A percentile compares a stretch with the other conserved stretches of the same genome.
phyloP scores from a whole-genome alignment of 108 stramenopile species.

The Pseudonitzschia multistriata region DNA sequence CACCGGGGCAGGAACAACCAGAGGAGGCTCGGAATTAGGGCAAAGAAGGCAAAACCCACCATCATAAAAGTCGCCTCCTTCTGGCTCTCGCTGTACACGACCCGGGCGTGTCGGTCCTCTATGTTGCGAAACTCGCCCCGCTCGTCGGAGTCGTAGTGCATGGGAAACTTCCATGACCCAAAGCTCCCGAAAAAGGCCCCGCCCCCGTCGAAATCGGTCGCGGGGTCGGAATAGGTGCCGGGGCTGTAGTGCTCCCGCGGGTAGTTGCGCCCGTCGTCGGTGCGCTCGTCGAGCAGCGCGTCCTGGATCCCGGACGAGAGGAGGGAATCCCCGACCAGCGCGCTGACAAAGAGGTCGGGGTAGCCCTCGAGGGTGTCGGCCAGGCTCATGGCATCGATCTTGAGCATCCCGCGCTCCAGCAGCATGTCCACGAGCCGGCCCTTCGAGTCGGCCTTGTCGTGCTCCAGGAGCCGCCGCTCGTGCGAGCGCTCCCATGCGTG shows the following conservation, averaged over 20 bases:
- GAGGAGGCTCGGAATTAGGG: constrained; percentile 56
- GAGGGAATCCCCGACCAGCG: constrained; percentile 61
- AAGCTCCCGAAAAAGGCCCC: constrained; percentile 6
- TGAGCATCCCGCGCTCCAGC: constrained; percentile 67
- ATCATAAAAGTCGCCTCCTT: constrained; percentile 72
- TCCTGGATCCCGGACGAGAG: constrained; percentile 22
- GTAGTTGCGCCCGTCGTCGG: constrained; percentile 16
- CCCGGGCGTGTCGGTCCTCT: constrained; percentile 12
- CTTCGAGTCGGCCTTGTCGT: constrained; percentile 53
- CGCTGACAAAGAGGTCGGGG: constrained; percentile 74
- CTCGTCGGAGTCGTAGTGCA: constrained; percentile 7
- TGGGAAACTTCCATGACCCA: constrained; percentile 27
- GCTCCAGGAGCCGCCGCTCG: constrained; percentile 41
- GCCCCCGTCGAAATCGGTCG: not conserved
- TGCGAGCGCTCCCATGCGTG: constrained; percentile 45
- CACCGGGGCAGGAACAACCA: constrained; percentile 37
- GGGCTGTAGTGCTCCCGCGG: not conserved
- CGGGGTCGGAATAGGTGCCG: not conserved
- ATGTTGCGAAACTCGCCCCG: not conserved
- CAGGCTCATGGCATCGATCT: constrained; percentile 85
- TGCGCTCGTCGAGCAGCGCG: constrained; percentile 11
- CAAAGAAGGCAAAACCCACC: constrained; percentile 66
- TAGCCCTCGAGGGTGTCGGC: constrained; percentile 85
- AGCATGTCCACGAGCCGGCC: constrained; percentile 67
- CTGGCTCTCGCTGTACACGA: constrained; percentile 49